Conservation (phyloP, 352 stramenopile species). For the Globisporangium megalacanthum region DNA sequence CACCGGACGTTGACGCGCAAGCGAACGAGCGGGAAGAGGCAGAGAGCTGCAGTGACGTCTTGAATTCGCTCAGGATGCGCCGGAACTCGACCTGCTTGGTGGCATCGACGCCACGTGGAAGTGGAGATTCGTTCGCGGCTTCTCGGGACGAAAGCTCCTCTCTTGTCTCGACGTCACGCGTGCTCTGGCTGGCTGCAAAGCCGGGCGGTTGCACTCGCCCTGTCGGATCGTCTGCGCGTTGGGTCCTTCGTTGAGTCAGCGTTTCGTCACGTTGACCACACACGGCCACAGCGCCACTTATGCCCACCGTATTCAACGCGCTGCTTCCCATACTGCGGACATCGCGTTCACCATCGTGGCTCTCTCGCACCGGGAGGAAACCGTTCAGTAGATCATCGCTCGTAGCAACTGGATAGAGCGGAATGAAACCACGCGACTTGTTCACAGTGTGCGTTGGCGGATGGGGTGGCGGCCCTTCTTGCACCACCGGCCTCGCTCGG, state of each 20-base stretch:
- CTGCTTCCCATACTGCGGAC: too few species aligned
- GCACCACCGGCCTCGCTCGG: neutral
- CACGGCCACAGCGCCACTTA: too few species aligned
- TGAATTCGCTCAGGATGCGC: constrained; percentile 37
- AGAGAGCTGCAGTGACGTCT: constrained; percentile 28
- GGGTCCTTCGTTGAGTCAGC: too few species aligned
- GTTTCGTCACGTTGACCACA: too few species aligned
- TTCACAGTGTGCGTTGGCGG: neutral
- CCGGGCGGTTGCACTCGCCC: too few species aligned
- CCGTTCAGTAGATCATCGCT: too few species aligned
- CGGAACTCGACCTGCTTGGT: constrained; percentile 38
- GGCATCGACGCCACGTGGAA: constrained; percentile 6
- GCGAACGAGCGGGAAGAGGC: constrained; percentile 2
- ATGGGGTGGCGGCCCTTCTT: neutral
- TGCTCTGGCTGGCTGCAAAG: too few species aligned
- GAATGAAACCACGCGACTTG: neutral
- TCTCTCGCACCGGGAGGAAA: too few species aligned
- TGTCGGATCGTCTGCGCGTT: too few species aligned
- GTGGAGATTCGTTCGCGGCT: neutral
- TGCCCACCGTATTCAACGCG: too few species aligned
- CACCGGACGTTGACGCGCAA: neutral
- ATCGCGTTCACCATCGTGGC: too few species aligned
- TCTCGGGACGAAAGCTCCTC: neutral
- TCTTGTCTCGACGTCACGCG: neutral
- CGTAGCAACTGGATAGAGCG: neutral